These are phyloP conservation scores for Xylaria intraflava DNA, from an alignment of 495 filamentous ascomycete species.

Conservation along the genomic window DNA sequence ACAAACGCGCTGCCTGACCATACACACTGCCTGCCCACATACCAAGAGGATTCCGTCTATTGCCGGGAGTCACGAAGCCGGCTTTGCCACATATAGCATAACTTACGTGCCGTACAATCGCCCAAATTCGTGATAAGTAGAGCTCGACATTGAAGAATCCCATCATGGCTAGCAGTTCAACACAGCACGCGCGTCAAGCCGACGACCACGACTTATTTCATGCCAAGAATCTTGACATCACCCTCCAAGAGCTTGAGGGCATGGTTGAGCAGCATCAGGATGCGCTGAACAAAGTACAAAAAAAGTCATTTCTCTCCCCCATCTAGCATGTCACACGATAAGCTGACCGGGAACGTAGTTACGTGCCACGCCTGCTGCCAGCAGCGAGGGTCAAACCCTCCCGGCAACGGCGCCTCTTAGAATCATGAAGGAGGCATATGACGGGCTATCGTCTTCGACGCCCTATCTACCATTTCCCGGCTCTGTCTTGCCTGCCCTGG, in stretches of 20 bases:
- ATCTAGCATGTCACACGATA: conserved; percentile 26
- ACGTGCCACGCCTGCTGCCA: conserved; percentile 16
- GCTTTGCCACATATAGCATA: background rate
- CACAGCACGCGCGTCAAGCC: conserved; percentile 16
- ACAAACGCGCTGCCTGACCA: background rate
- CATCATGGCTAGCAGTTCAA: conserved; percentile 7
- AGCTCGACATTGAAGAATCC: background rate
- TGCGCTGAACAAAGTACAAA: conserved; percentile 39
- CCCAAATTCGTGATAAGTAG: background rate
- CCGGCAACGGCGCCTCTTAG: conserved; percentile 32
- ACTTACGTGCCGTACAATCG: background rate
- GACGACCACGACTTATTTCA: conserved; percentile 26
- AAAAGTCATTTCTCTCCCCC: conserved; percentile 23
- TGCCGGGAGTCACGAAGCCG: background rate
- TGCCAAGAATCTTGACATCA: conserved; percentile 54
- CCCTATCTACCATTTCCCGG: conserved; percentile 57
- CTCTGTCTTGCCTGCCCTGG: conserved; percentile 62
- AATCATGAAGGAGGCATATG: conserved; percentile 60
- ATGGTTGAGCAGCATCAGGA: conserved; percentile 60
- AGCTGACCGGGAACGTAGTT: conserved; percentile 20
- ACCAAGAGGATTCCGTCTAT: too few relatives aligned
- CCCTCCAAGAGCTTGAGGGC: conserved; percentile 56
- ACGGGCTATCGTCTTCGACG: conserved; percentile 50
- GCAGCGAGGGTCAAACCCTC: conserved; percentile 9
- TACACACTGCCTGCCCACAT: too few relatives aligned